phyloP scores from a whole-genome alignment of 345 rosid genomes.

The Eucalyptus brandiana region DNA sequence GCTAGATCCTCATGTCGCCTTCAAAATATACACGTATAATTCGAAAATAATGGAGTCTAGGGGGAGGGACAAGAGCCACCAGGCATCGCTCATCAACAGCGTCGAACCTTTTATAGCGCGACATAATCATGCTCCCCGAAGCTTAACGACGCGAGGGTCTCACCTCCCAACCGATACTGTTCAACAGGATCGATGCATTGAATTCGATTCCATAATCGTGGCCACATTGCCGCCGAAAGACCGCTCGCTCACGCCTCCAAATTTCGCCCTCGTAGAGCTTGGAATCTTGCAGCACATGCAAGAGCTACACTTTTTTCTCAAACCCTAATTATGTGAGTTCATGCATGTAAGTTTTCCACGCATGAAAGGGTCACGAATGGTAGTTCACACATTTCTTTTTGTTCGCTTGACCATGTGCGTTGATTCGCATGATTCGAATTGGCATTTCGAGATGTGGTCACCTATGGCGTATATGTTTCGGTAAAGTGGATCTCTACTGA shows the following conservation, averaged over 20 bases:
- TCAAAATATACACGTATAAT: not conserved
- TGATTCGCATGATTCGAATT: not conserved
- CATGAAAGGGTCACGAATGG: not conserved
- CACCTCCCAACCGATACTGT: not conserved
- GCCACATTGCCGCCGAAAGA: not conserved
- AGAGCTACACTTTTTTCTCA: not conserved
- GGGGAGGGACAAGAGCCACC: not conserved
- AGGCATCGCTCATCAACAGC: not conserved
- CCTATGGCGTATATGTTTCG: not conserved
- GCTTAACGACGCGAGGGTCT: not conserved
- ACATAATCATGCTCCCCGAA: not conserved
- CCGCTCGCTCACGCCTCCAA: not conserved
- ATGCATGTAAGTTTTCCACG: not conserved
- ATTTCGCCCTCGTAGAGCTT: not conserved
- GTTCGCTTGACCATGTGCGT: not conserved
- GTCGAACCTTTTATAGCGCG: not conserved
- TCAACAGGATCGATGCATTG: not conserved
- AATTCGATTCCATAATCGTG: not conserved
- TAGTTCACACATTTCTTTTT: not conserved
- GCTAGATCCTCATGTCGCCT: not conserved
- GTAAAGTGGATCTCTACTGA: not conserved
- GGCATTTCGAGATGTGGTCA: not conserved
- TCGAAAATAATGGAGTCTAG: not conserved
- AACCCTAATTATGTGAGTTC: not conserved
- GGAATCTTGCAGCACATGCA: not conserved